Evolutionary conservation across 305 asterid genomes (phyloP).

Genomic region (Solanum aculeatissimum): DNA sequence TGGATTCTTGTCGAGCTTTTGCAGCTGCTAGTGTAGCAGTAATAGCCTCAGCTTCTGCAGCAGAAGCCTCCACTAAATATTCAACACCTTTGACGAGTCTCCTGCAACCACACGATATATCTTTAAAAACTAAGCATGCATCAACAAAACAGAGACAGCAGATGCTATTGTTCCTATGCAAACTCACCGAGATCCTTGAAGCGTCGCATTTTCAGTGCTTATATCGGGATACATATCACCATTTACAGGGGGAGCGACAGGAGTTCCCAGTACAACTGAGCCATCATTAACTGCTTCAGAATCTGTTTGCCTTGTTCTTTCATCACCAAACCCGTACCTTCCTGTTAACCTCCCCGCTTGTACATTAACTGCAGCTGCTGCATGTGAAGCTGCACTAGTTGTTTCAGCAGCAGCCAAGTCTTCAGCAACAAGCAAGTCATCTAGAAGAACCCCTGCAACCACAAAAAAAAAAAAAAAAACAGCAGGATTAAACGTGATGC

Average conservation of each 20-base stretch:
- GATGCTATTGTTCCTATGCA: neutral
- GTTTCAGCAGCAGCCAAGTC: slow-evolving; percentile 97
- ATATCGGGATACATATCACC: slow-evolving; percentile 92
- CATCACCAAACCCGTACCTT: slow-evolving; percentile 63
- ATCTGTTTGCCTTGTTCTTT: slow-evolving; percentile 42
- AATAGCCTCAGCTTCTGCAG: slow-evolving; percentile 99
- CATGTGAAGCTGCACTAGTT: slow-evolving; percentile 88
- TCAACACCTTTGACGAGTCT: slow-evolving; percentile 89
- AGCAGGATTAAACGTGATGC: neutral
- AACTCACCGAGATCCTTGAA: slow-evolving; percentile 73
- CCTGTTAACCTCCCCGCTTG: slow-evolving; percentile 61
- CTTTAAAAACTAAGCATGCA: neutral
- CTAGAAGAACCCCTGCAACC: slow-evolving; percentile 68
- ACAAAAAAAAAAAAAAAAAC: neutral
- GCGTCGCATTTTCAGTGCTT: slow-evolving; percentile 85
- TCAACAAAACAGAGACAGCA: slow-evolving; percentile 3
- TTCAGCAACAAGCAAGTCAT: slow-evolving; percentile 94
- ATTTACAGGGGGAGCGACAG: slow-evolving; percentile 92
- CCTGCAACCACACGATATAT: slow-evolving; percentile 23
- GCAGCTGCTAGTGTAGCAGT: slow-evolving; percentile 96
- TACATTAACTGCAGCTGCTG: slow-evolving; percentile 70
- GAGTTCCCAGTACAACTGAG: slow-evolving; percentile 83
- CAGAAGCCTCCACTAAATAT: slow-evolving; percentile 96
- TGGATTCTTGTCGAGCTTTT: slow-evolving; percentile 88
- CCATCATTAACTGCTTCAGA: slow-evolving; percentile 62